Base-by-base conservation (phyloP, 2,329 filamentous ascomycete genomes). In the Cadophora gregata region DNA sequence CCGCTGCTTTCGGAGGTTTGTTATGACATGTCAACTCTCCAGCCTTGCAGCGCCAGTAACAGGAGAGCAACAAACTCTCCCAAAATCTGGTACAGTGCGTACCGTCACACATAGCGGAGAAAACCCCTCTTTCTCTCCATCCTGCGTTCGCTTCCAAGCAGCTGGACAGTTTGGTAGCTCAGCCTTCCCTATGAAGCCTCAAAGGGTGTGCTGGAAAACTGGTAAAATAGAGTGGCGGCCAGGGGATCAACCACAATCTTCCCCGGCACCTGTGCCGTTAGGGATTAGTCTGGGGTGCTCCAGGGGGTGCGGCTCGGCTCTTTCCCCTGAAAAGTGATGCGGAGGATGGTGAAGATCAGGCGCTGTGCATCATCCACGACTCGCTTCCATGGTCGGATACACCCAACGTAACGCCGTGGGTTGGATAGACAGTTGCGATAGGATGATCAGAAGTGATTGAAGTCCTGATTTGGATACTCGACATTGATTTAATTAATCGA, bases 121-220 rank as follows among this genome's bases (percentile, higher is more conserved):
- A 7, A 36, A 38, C 9, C 21, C 31, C 19, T 42, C 33, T 42
- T 27, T 33, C 10, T 25, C 14, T 42, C 10, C 21, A 3, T 27
- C 55, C 10, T 58, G 55, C 55, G 42, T 58, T 58, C 55, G 55
- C 33, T 58, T 58, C 55, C 55, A 25, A 58, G 21, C 55, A 16
- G n/a, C 8, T 25, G 33, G 55, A 53, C 25, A 53, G 16, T 31
- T 31, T 29, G 50, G 50, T 53, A 53, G 27, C 27, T 2, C 31
- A 29, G 42, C 42, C 6, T 24, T 53, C 14, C 14, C 5, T 16
- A 4, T 16, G 10, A 12, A 5, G 27, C 55, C 55, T 38, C 55
- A 36, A 36, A 36, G 14, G 38, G 14, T 45, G 38, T 45, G 19
- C n/a, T 47, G 4, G n/a, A 4, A 5, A 21, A 21, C 6, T 47